A percentile compares a stretch with the other conserved stretches of the same genome.
These are phyloP conservation scores for Neopestalotiopsis sp. DNA, from an alignment of 2,329 filamentous ascomycete genomes.

Conservation along the genomic window DNA sequence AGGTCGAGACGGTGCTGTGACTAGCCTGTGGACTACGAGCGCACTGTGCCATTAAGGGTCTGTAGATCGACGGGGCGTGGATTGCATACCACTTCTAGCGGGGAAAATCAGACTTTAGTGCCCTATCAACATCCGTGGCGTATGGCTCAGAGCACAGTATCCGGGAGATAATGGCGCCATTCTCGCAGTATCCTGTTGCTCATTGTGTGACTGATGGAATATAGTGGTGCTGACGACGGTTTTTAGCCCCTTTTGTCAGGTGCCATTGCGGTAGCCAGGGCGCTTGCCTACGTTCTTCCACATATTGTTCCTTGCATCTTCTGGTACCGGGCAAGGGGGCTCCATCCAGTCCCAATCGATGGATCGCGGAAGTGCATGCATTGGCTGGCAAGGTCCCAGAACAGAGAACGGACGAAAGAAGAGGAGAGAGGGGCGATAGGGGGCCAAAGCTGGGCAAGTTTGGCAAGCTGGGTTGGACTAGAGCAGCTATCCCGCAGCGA, in stretches of 20 bases:
- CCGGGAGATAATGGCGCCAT: slow-evolving; percentile 1
- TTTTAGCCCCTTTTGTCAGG: slow-evolving; percentile 18
- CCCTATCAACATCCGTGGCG: neutral
- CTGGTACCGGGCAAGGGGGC: neutral
- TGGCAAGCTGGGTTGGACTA: neutral
- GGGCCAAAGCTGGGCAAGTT: neutral
- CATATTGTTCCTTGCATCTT: slow-evolving; percentile 3
- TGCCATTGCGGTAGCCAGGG: neutral
- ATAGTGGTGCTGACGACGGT: slow-evolving; percentile 16
- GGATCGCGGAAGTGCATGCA: neutral
- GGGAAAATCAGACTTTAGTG: neutral
- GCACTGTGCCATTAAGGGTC: neutral
- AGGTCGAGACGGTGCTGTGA: neutral
- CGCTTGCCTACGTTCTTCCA: neutral
- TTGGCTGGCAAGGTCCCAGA: neutral
- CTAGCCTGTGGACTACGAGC: too few relatives aligned
- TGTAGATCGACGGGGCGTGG: neutral
- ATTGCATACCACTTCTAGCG: neutral
- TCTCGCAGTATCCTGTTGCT: neutral
- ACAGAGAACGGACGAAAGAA: neutral
- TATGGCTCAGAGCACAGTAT: neutral
- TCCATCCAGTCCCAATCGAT: neutral
- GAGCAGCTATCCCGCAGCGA: neutral
- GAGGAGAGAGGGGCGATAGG: neutral
- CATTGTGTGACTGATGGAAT: neutral